These are phyloP conservation scores for Thermomucor indicae-seudaticae DNA, from an alignment of 371 early-diverging fungal genomes.

Conservation along the genomic window DNA sequence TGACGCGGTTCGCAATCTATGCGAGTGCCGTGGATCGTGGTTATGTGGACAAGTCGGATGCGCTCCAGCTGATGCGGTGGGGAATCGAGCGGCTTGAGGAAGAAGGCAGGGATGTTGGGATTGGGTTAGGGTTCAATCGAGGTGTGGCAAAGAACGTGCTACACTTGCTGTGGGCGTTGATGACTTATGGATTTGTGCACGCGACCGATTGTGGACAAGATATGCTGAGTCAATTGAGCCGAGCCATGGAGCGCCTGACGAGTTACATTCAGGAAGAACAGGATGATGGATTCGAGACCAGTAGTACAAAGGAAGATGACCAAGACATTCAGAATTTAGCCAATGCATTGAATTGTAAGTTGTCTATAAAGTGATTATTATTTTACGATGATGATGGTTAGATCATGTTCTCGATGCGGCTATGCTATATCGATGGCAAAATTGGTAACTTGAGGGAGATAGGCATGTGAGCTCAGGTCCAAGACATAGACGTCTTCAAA, in stretches of 20 bases:
- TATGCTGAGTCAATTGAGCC: conserved; percentile 24
- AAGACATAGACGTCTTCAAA: conserved; percentile 78
- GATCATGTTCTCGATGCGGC: too few relatives aligned
- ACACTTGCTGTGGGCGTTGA: conserved; percentile 39
- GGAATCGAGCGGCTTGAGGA: conserved; percentile 41
- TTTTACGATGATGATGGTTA: too few relatives aligned
- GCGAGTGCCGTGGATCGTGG: conserved; percentile 21
- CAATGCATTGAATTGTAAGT: conserved; percentile 31
- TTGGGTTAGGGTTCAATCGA: conserved; percentile 42
- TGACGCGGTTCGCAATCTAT: conserved; percentile 33
- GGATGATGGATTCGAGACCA: conserved; percentile 30
- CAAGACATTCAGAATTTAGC: conserved; percentile 40
- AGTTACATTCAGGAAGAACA: conserved; percentile 40
- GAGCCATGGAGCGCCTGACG: conserved; percentile 33
- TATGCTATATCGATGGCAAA: conserved; percentile 44
- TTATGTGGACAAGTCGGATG: conserved; percentile 27
- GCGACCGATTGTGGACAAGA: conserved; percentile 33
- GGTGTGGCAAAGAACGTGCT: conserved; percentile 41
- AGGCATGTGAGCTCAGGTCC: conserved; percentile 74
- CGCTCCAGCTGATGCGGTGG: conserved; percentile 27
- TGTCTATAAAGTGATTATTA: too few relatives aligned
- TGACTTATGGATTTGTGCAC: conserved; percentile 26
- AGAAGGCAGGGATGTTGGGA: conserved; percentile 37
- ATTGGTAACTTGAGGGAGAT: conserved; percentile 63
- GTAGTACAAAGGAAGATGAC: conserved; percentile 29